These are phyloP conservation scores for Rhinocladiella mackenziei DNA, from an alignment of 2,329 filamentous ascomycete species.

Conservation along the genomic window DNA sequence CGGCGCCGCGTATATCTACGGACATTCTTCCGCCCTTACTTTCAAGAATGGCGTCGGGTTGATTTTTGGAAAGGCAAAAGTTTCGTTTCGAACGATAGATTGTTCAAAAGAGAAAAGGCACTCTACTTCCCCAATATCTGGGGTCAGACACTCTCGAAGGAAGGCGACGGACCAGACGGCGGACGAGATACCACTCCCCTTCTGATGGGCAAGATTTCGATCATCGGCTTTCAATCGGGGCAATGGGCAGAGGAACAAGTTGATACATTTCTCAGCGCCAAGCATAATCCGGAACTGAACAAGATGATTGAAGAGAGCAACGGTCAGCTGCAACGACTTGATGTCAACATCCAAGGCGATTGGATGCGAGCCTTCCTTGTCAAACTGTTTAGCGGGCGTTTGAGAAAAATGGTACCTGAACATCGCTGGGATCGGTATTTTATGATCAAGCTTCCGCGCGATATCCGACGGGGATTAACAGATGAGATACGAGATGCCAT, in stretches of 20 bases:
- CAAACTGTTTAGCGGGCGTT: slow-evolving; percentile 49
- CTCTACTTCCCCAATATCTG: slow-evolving; percentile 92
- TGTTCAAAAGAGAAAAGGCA: slow-evolving; percentile 76
- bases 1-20: slow-evolving; percentile 73
- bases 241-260: slow-evolving; percentile 82
- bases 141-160: slow-evolving; percentile 63
- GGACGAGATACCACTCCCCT: slow-evolving; percentile 69
- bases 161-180: slow-evolving; percentile 42
- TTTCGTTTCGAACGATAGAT: slow-evolving; percentile 76
- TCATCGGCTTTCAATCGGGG: slow-evolving; percentile 78
- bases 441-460: slow-evolving; percentile 44
- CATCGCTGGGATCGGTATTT: slow-evolving; percentile 58
- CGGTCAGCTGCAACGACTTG: slow-evolving; percentile 67
- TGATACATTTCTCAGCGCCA: slow-evolving; percentile 63
- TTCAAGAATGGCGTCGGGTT: slow-evolving; percentile 90
- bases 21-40: slow-evolving; percentile 82
- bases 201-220: slow-evolving; percentile 67
- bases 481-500: slow-evolving; percentile 57
- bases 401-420: slow-evolving; percentile 46
- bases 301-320: slow-evolving; percentile 53
- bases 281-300: slow-evolving; percentile 66
- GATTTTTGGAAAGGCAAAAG: slow-evolving; percentile 81
- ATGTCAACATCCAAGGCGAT: slow-evolving; percentile 86
- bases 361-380: slow-evolving; percentile 58
- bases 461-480: slow-evolving; percentile 47